phyloP scores from a whole-genome alignment of 2,329 filamentous ascomycete genomes.

The Scolecobasidium constrictum region DNA sequence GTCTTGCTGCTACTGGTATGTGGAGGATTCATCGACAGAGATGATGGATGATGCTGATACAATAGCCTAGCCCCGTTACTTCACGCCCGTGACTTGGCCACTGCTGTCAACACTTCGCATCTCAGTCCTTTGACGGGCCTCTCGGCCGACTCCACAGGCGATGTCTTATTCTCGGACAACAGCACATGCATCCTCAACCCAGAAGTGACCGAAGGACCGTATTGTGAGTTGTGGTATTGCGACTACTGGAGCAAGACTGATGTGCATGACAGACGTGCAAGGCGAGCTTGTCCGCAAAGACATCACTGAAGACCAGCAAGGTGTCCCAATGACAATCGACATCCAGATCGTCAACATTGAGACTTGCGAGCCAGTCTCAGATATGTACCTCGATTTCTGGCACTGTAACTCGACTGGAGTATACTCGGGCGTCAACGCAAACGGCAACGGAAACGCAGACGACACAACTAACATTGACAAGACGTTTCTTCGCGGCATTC shows the following conservation, averaged over 20 bases:
- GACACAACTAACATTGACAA: constrained; percentile 22
- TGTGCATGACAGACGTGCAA: constrained; percentile 27
- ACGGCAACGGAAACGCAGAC: constrained; percentile 30
- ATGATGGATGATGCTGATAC: neutral
- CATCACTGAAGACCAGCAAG: constrained; percentile 36
- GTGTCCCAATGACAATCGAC: constrained; percentile 39
- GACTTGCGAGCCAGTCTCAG: constrained; percentile 41
- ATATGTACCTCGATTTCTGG: constrained; percentile 45
- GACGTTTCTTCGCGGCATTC: constrained; percentile 32
- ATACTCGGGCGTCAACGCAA: constrained; percentile 17
- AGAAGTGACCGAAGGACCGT: constrained; percentile 22
- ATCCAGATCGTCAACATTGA: constrained; percentile 44
- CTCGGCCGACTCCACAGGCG: constrained; percentile 16
- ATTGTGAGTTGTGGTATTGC: constrained; percentile 15
- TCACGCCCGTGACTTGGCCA: constrained; percentile 11
- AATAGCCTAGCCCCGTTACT: constrained; percentile 11
- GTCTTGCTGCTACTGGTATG: constrained; percentile 3
- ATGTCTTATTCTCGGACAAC: constrained; percentile 20
- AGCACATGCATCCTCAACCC: constrained; percentile 24
- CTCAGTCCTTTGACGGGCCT: constrained; percentile 20
- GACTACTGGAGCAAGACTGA: no score
- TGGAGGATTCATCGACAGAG: neutral
- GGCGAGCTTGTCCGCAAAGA: constrained; percentile 41
- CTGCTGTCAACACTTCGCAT: constrained; percentile 16
- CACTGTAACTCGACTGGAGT: constrained; percentile 28